These are phyloP conservation scores for Ganoderma sinense DNA, from an alignment of 1,284 basidiomycete species.

Conservation along the genomic window DNA sequence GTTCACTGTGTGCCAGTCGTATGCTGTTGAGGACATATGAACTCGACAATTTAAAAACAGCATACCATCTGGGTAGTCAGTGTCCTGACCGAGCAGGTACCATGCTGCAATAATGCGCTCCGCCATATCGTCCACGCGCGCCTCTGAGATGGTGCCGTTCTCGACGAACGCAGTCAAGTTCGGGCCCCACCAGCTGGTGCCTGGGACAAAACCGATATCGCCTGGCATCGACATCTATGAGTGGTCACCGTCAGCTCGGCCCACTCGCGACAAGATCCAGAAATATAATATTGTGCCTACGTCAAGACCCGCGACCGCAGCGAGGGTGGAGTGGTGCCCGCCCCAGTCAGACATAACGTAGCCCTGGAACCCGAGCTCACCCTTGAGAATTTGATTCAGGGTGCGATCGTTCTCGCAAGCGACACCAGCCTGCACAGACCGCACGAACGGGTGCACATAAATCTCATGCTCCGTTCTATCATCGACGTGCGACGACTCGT, in stretches of 20 bases:
- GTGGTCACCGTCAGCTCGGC: no score
- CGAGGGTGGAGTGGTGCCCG: conserved; percentile 63
- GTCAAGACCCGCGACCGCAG: conserved; percentile 71
- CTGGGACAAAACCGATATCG: conserved; percentile 61
- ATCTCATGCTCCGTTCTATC: conserved; percentile 82
- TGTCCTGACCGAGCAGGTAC: conserved; percentile 72
- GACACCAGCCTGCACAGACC: conserved; percentile 77
- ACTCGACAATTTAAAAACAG: no score
- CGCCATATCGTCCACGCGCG: conserved; percentile 76
- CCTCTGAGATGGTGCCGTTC: conserved; percentile 71
- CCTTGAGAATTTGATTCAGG: conserved; percentile 82
- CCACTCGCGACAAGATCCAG: not conserved
- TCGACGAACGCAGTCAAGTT: conserved; percentile 72
- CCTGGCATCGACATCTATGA: conserved; percentile 81
- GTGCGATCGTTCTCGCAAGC: conserved; percentile 81
- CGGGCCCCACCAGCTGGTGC: conserved; percentile 61
- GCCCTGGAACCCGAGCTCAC: conserved; percentile 83
- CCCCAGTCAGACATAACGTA: conserved; percentile 78
- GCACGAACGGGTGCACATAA: conserved; percentile 77
- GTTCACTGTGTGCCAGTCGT: no score
- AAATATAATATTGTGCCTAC: conserved; percentile 43
- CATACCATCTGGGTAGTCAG: conserved; percentile 60
- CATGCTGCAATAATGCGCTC: conserved; percentile 68
- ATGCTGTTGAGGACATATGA: no score
- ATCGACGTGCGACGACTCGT: conserved; percentile 71